Conservation (phyloP, 345 rosid genomes). For the Aegle marmelos region DNA sequence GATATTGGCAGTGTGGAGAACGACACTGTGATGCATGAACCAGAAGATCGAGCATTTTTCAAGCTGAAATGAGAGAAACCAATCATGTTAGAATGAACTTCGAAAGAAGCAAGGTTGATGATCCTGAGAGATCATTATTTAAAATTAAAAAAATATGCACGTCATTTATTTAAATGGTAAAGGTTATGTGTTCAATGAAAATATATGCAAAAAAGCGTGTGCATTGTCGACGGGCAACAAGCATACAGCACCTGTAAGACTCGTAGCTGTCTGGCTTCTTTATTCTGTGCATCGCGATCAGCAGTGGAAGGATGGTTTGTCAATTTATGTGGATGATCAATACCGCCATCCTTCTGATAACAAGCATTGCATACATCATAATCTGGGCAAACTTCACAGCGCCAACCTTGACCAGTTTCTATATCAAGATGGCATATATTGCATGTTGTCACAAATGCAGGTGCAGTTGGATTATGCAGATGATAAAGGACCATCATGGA, state of each 20-base stretch:
- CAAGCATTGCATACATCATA: slow-evolving; percentile 91
- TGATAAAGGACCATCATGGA: slow-evolving; percentile 99
- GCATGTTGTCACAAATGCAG: slow-evolving; percentile 96
- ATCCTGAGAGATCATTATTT: too few relatives aligned
- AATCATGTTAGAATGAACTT: slow-evolving; percentile 3
- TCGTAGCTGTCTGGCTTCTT: slow-evolving; percentile 91
- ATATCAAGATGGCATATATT: slow-evolving; percentile 80
- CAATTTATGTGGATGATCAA: slow-evolving; percentile 95
- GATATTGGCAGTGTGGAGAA: slow-evolving; percentile 77
- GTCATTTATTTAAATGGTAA: not conserved
- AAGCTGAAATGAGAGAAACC: slow-evolving; percentile 55
- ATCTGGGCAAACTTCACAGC: slow-evolving; percentile 95
- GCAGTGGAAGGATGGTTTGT: slow-evolving; percentile 83
- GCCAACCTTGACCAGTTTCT: slow-evolving; percentile 99
- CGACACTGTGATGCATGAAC: slow-evolving; percentile 98
- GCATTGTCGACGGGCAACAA: not conserved
- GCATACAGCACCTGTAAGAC: slow-evolving; percentile 64
- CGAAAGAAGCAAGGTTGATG: not conserved
- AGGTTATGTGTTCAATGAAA: not conserved
- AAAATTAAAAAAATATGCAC: too few relatives aligned
- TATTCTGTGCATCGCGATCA: slow-evolving; percentile 96
- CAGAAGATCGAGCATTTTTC: slow-evolving; percentile 98
- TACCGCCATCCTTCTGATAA: slow-evolving; percentile 70
- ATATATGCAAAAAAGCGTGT: not conserved
- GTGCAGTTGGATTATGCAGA: slow-evolving; percentile 98